Evolutionary conservation across 2,329 filamentous ascomycete species (phyloP).

Genomic region (Fusarium sp.): DNA sequence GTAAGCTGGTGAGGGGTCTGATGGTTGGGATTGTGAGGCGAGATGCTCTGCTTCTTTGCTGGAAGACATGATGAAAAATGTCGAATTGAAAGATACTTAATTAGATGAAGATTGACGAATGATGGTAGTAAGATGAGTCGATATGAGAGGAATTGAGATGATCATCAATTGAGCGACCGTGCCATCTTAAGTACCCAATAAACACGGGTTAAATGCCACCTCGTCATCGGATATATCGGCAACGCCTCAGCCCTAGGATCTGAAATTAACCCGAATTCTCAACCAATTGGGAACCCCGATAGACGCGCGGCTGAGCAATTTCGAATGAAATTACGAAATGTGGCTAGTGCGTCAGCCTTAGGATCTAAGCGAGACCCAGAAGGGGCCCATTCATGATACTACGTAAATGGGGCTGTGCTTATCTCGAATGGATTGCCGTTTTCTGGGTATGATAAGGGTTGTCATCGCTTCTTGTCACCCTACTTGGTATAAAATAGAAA

Average conservation of each 20-base stretch:
- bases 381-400: background rate
- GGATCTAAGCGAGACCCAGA: constrained; percentile 13
- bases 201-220: constrained; percentile 11
- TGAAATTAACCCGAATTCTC: too few species aligned
- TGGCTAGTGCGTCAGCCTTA: background rate
- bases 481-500: too few species aligned
- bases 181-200: constrained; percentile 6
- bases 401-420: constrained; percentile 6
- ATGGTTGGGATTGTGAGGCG: background rate
- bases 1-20: constrained; percentile 2
- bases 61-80: constrained; percentile 13
- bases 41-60: constrained; percentile 33
- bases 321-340: constrained; percentile 15
- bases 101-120: fast-evolving
- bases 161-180: background rate
- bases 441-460: too few species aligned
- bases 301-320: background rate
- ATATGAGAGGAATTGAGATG: background rate
- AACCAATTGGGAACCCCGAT: constrained; percentile 12
- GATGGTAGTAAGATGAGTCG: background rate
- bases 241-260: constrained; percentile 27
- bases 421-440: background rate
- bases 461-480: too few species aligned
- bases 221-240: constrained; percentile 36
- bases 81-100: too few species aligned